Conservation (phyloP, 2,329 filamentous ascomycete species). For the Fusarium sp. region DNA sequence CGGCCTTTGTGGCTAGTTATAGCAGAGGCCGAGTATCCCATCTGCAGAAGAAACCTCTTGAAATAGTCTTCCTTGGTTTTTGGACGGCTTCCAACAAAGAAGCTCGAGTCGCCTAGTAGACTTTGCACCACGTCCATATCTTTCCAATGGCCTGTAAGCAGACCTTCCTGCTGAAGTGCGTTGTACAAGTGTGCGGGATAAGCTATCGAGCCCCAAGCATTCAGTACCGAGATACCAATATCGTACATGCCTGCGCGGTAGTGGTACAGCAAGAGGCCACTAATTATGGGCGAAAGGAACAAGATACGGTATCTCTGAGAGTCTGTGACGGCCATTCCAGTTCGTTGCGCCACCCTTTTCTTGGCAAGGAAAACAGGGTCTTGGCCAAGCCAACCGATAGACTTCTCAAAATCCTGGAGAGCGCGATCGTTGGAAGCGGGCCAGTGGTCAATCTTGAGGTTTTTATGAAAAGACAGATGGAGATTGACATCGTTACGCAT, state of each 20-base stretch:
- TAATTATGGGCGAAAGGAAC: slow-evolving; percentile 51
- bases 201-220: slow-evolving; percentile 54
- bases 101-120: slow-evolving; percentile 46
- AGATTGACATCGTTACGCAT: slow-evolving; percentile 39
- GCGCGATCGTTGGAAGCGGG: slow-evolving; percentile 44
- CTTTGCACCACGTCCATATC: slow-evolving; percentile 54
- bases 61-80: slow-evolving; percentile 48
- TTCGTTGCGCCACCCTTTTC: neutral
- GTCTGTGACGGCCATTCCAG: slow-evolving; percentile 18
- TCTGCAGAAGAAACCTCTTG: slow-evolving; percentile 52
- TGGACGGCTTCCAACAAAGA: slow-evolving; percentile 55
- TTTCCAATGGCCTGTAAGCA: slow-evolving; percentile 48
- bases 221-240: slow-evolving; percentile 48
- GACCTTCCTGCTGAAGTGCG: slow-evolving; percentile 48
- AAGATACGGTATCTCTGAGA: slow-evolving; percentile 42
- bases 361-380: slow-evolving; percentile 15
- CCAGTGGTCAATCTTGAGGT: slow-evolving; percentile 47
- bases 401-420: neutral
- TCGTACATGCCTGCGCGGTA: slow-evolving; percentile 47
- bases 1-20: neutral
- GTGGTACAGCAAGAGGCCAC: slow-evolving; percentile 53
- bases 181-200: slow-evolving; percentile 57
- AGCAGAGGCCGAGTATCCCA: slow-evolving; percentile 50
- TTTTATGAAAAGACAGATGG: slow-evolving; percentile 48
- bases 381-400: slow-evolving; percentile 1